These are phyloP conservation scores for Purshia tridentata DNA, from an alignment of 306 rosid species.

Conservation along the genomic window DNA sequence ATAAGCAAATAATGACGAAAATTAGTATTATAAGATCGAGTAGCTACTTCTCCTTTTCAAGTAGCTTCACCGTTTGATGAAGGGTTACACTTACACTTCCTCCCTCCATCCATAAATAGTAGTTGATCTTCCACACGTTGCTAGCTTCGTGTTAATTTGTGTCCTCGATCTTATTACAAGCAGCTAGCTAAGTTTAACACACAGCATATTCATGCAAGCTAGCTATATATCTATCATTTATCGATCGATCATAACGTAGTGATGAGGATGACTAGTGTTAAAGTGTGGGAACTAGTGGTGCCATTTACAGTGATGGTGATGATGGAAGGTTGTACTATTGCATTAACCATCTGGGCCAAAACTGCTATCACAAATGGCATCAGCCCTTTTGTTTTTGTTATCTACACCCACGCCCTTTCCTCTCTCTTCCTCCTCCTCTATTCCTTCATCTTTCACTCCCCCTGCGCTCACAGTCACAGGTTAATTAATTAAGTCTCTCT, in stretches of 20 bases:
- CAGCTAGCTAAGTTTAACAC: no score
- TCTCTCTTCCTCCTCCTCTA: constrained; percentile 52
- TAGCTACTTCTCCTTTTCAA: constrained; percentile 33
- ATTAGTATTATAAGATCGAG: constrained; percentile 16
- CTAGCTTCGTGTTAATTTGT: no score
- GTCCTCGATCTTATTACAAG: no score
- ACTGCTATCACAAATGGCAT: constrained; percentile 60
- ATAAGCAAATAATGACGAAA: not conserved
- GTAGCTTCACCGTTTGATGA: constrained; percentile 30
- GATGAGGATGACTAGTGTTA: constrained; percentile 21
- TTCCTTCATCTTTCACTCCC: constrained; percentile 43
- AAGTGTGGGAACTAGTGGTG: constrained; percentile 30
- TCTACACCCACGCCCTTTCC: constrained; percentile 56
- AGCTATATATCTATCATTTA: no score
- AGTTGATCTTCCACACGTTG: no score
- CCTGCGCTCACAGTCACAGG: constrained; percentile 28
- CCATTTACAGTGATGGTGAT: constrained; percentile 57
- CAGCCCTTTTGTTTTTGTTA: constrained; percentile 69
- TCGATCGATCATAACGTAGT: not conserved
- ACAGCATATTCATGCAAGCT: no score
- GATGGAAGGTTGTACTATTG: constrained; percentile 70
- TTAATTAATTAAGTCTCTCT: constrained; percentile 6
- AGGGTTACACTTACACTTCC: constrained; percentile 15
- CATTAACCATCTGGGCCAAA: constrained; percentile 62
- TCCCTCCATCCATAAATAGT: not conserved